Conservation (phyloP, 495 filamentous ascomycete species). For the Penicillium longicatenatum region DNA sequence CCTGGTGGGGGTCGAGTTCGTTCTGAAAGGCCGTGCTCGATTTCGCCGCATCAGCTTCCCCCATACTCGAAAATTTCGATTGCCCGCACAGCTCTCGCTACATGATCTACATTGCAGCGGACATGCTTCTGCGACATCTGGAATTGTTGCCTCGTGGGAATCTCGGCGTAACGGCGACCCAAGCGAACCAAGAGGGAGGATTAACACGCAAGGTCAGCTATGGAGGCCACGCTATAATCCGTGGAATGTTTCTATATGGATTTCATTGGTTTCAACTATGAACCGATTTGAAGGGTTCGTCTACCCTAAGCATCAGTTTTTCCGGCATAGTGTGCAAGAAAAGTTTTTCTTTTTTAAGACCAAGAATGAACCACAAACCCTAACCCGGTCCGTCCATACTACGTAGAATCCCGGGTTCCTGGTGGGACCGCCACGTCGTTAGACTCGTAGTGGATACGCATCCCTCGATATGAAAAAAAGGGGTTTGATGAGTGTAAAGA, state of each 20-base stretch:
- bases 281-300: background rate
- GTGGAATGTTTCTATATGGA: background rate
- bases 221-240: background rate
- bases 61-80: conserved; percentile 3
- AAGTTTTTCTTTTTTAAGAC: background rate
- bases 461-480: conserved; percentile 5
- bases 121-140: conserved; percentile 4
- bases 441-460: conserved; percentile 17
- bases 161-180: conserved; percentile 8
- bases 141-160: conserved; percentile 14
- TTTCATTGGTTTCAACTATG: conserved; percentile 1
- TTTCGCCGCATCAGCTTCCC: conserved; percentile 10
- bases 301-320: background rate
- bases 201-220: conserved; percentile 13
- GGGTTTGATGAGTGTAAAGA: background rate
- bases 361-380: conserved; percentile 9
- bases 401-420: conserved; percentile 10
- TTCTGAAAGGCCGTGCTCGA: conserved; percentile 20
- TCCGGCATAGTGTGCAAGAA: too few species aligned
- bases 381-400: conserved; percentile 9
- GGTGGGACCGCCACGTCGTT: conserved; percentile 23
- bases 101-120: conserved; percentile 9
- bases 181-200: conserved; percentile 4
- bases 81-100: background rate
- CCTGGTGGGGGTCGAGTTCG: conserved; percentile 29